Evolutionary conservation across 208 protist genomes (phyloP).

Genomic region (Trichomonas vaginalis): DNA sequence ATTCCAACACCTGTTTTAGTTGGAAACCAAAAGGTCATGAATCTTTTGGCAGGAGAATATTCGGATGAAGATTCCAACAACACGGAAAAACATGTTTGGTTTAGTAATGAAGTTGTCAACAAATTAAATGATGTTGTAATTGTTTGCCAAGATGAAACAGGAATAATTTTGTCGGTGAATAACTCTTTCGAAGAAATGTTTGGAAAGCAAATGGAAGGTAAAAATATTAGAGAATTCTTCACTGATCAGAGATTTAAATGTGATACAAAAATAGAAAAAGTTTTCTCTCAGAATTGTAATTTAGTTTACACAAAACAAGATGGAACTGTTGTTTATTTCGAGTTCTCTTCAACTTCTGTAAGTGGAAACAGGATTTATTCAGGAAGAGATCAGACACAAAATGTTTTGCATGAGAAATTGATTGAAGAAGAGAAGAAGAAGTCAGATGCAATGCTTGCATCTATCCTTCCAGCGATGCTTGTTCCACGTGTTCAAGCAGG

Average conservation of each 20-base stretch:
- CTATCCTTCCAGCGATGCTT: neutral
- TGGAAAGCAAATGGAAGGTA: neutral
- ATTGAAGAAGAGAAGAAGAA: neutral
- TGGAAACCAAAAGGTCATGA: too few relatives aligned
- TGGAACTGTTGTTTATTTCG: neutral
- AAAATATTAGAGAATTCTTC: neutral
- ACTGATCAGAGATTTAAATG: neutral
- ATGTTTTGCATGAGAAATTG: neutral
- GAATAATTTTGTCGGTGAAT: neutral
- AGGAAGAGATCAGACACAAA: neutral
- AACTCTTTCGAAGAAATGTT: neutral
- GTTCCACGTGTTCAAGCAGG: neutral
- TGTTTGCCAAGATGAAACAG: neutral
- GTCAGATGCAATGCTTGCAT: neutral
- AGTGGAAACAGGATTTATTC: neutral
- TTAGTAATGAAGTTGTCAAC: neutral
- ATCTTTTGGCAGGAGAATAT: too few relatives aligned
- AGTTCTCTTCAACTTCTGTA: neutral
- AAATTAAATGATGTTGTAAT: neutral
- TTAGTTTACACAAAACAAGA: neutral
- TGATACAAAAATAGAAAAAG: neutral
- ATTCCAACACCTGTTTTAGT: too few relatives aligned
- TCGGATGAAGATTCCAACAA: too few relatives aligned
- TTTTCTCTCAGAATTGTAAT: neutral
- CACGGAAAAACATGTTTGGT: neutral